These are phyloP conservation scores for Astrocystis sublimbata DNA, from an alignment of 495 filamentous ascomycete species.

Conservation along the genomic window DNA sequence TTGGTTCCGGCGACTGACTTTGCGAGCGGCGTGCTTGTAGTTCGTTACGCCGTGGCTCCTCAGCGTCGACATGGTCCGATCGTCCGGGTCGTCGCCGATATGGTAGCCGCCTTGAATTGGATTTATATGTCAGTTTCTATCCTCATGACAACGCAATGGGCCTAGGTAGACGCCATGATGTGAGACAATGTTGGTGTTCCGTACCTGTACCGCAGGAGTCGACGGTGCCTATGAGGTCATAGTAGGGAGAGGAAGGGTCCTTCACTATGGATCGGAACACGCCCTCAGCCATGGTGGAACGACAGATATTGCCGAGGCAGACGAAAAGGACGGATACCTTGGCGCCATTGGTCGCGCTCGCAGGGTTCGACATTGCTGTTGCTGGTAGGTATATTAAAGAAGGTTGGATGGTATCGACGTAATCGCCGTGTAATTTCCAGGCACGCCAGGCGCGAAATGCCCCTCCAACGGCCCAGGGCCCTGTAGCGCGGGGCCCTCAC, in stretches of 20 bases:
- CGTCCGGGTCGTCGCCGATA: constrained; percentile 68
- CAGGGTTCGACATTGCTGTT: constrained; percentile 10
- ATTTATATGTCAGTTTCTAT: not conserved
- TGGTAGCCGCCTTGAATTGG: constrained; percentile 73
- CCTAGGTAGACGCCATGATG: constrained; percentile 16
- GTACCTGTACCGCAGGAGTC: constrained; percentile 84
- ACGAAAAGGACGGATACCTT: constrained; percentile 85
- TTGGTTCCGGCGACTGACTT: constrained; percentile 47
- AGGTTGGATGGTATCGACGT: not conserved
- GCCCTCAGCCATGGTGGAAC: constrained; percentile 92
- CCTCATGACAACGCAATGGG: not conserved
- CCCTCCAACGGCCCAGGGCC: not conserved
- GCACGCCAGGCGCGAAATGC: not conserved
- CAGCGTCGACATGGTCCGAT: constrained; percentile 82
- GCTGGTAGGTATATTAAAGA: not conserved
- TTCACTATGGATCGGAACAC: constrained; percentile 76
- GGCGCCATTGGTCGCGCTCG: constrained; percentile 18
- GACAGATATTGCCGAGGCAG: constrained; percentile 95
- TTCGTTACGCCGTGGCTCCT: constrained; percentile 68
- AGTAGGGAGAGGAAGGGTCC: constrained; percentile 49
- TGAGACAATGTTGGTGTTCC: not conserved
- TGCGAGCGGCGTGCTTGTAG: constrained; percentile 77
- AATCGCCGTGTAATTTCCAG: not conserved
- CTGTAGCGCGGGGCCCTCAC: not conserved
- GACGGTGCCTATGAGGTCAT: constrained; percentile 63